These are phyloP conservation scores for Diddensiella santjacobensis DNA, from an alignment of 805 yeast genomes.

Conservation along the genomic window DNA sequence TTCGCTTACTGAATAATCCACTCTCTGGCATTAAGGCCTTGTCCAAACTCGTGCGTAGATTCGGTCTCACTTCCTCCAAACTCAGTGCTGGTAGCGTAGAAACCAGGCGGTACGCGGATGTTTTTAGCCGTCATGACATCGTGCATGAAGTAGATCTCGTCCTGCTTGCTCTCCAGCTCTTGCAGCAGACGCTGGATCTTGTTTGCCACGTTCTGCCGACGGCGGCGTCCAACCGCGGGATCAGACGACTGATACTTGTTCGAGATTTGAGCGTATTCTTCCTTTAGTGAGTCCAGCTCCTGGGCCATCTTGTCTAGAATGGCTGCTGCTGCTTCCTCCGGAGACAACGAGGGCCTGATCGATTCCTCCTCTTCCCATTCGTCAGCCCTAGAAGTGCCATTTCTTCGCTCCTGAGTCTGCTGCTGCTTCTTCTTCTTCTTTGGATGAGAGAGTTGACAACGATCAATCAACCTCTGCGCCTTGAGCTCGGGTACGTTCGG, in stretches of 20 bases:
- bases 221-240: slow-evolving; percentile 15
- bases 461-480: neutral
- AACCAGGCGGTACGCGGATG: neutral
- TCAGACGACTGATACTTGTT: slow-evolving; percentile 15
- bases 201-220: slow-evolving; percentile 14
- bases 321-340: slow-evolving; percentile 19
- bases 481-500: neutral
- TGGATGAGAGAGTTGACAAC: neutral
- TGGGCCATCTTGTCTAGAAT: slow-evolving; percentile 17
- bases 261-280: slow-evolving; percentile 9
- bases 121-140: slow-evolving; percentile 19
- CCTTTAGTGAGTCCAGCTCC: slow-evolving; percentile 13
- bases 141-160: slow-evolving; percentile 20
- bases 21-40: too few species aligned
- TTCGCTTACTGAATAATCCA: too few species aligned
- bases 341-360: slow-evolving; percentile 18
- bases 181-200: slow-evolving; percentile 10
- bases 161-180: slow-evolving; percentile 19
- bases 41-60: too few species aligned
- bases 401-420: neutral
- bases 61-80: too few species aligned
- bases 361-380: slow-evolving; percentile 16
- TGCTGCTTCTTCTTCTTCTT: neutral
- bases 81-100: too few species aligned
- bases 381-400: too few species aligned